Base-by-base conservation (phyloP, 768 basidiomycete species). In the Suillus weaverae region DNA sequence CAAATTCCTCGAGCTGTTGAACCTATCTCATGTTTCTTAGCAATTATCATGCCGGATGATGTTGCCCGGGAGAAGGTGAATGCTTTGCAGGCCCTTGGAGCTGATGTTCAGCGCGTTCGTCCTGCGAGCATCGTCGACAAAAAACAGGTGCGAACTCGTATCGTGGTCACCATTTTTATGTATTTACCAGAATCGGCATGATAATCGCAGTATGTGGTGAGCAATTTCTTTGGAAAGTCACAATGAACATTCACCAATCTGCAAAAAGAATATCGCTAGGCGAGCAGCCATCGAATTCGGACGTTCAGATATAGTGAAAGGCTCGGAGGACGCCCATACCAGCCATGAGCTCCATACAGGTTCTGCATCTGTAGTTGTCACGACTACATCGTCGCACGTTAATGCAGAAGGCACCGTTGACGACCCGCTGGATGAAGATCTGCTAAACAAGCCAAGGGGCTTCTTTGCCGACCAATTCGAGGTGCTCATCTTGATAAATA, bases 391-490 rank as follows among this genome's bases (percentile, higher is more conserved):
- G 22, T 74, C 75, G 26, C 70, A 81, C 57, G 79, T 84, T 63
- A 76, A 79, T 41, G 70, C 67, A 30, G 73, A 77, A 16, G 71
- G 71, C 54, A 69, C 73, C 4, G 64, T 68, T 7, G 70, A 73
- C 20, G 78, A 77, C 33, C 77, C 76, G 26, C 67, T 76, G 39
- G 79, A 83, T 3, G 80, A 79, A 54, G 81, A 84, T 48, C 76
- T 85, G 30, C 66, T 79, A 20, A 76, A 70, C 59, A 82, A 83
- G 70, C 90, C 92, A 4, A 81, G 92, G 67, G 97, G 95, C 0
- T 92, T 90, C 78, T 99, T 99, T 70, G 94, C 95, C 5, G 95
- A 99, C 74, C 97, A 99, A 77, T 99, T 99, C 64, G 97, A 98
- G 77, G 86, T 85, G 60, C 13, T 46, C 5, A 4, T 38, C 16